Conservation (phyloP, 148 eudicot genomes). For the Vaccinium darrowii region DNA sequence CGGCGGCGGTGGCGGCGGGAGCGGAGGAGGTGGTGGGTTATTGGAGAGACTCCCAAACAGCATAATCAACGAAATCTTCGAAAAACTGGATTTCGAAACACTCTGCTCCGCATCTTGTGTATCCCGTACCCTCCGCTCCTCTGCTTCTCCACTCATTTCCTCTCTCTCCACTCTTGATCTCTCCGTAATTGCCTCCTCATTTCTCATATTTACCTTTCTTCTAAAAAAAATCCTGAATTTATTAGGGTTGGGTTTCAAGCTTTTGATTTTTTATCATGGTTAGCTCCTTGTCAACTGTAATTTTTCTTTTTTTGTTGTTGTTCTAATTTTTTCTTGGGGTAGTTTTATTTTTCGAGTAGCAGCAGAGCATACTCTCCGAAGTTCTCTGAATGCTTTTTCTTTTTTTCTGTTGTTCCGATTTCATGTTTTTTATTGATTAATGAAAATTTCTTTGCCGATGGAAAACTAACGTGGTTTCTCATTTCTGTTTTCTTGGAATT, state of each 20-base stretch:
- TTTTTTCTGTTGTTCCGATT: too few relatives aligned
- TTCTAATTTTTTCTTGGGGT: too few relatives aligned
- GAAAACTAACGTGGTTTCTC: not conserved
- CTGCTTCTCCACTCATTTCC: slow-evolving; percentile 30
- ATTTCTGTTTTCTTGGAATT: not conserved
- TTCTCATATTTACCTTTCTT: not conserved
- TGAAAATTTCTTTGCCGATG: too few relatives aligned
- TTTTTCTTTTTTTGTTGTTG: too few relatives aligned
- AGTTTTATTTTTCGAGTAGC: too few relatives aligned
- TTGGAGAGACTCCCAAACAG: slow-evolving; percentile 34
- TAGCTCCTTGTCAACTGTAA: too few relatives aligned
- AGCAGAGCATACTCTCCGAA: too few relatives aligned
- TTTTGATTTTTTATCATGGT: too few relatives aligned
- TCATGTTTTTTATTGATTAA: too few relatives aligned
- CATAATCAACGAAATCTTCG: slow-evolving; percentile 30
- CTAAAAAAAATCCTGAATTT: too few relatives aligned
- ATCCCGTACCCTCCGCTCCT: slow-evolving; percentile 25
- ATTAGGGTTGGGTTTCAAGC: too few relatives aligned
- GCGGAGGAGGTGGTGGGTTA: not conserved
- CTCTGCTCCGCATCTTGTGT: slow-evolving; percentile 43
- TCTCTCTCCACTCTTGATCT: slow-evolving; percentile 39
- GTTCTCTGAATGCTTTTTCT: too few relatives aligned
- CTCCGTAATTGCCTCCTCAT: slow-evolving; percentile 27
- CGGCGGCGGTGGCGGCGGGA: not conserved
- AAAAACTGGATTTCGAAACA: slow-evolving; percentile 29